Percentiles rank a stretch among this genome's conserved stretches.
Conservation (phyloP, 768 basidiomycete species). For the Infundibulicybe gibba region DNA sequence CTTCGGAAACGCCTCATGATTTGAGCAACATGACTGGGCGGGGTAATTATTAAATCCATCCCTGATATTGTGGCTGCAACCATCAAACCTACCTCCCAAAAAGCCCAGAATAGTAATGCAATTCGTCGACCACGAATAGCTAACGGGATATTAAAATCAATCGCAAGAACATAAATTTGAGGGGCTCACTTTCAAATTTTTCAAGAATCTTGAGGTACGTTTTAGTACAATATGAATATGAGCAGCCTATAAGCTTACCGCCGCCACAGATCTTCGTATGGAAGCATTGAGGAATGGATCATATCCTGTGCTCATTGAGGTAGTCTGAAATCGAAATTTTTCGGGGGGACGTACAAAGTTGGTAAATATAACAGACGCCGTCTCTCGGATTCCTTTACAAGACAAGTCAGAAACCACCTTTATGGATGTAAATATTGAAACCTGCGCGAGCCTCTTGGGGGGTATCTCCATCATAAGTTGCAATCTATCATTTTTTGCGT, state of each 20-base stretch:
- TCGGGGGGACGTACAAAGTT: slow-evolving; percentile 64
- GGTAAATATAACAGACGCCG: slow-evolving; percentile 79
- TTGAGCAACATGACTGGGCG: slow-evolving; percentile 70
- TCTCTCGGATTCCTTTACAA: slow-evolving; percentile 71
- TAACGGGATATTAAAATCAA: slow-evolving; percentile 12
- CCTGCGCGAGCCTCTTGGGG: slow-evolving; percentile 63
- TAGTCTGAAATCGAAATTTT: background rate
- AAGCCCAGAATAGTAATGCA: slow-evolving; percentile 82
- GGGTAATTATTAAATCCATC: slow-evolving; percentile 2
- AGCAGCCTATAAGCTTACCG: slow-evolving; percentile 32
- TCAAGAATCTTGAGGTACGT: slow-evolving; percentile 54
- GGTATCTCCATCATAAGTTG: slow-evolving; percentile 89
- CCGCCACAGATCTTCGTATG: slow-evolving; percentile 83
- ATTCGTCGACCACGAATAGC: slow-evolving; percentile 79
- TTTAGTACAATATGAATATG: background rate
- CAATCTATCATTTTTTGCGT: slow-evolving; percentile 36
- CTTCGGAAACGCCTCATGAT: slow-evolving; percentile 74
- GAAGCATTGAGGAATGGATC: slow-evolving; percentile 81
- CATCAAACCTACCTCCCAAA: slow-evolving; percentile 61
- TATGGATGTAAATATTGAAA: slow-evolving; percentile 18
- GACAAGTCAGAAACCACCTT: background rate
- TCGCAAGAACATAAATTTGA: background rate
- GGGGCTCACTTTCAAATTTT: slow-evolving; percentile 52
- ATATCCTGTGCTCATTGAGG: slow-evolving; percentile 54
- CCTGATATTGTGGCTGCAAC: background rate